phyloP scores from a whole-genome alignment of 495 filamentous ascomycete species.

The Penicillium lagena region DNA sequence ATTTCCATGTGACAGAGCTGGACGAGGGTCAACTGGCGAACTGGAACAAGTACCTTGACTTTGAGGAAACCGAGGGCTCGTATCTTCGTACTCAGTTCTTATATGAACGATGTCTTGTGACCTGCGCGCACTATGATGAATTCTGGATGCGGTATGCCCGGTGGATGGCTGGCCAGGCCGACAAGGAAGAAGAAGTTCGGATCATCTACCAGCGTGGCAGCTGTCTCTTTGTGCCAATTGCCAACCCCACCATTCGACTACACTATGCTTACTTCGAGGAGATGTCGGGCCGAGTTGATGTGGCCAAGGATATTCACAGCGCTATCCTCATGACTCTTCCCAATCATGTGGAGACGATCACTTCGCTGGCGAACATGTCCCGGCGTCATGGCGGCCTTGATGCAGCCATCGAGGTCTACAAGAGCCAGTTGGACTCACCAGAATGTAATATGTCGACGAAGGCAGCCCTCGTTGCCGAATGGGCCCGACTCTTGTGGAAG shows the following conservation, averaged over 20 bases:
- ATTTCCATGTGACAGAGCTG: conserved; percentile 93
- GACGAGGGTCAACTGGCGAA: conserved; percentile 82
- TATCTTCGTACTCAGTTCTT: conserved; percentile 71
- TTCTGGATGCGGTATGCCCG: conserved; percentile 97
- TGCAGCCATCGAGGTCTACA: conserved; percentile 80
- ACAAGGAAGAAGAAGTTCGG: conserved; percentile 85
- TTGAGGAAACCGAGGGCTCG: conserved; percentile 82
- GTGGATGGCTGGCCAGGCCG: conserved; percentile 83
- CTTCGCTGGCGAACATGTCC: conserved; percentile 81
- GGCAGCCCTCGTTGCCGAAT: conserved; percentile 80
- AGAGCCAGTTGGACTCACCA: conserved; percentile 67
- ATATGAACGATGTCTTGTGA: conserved; percentile 90
- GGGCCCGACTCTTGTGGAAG: conserved; percentile 87
- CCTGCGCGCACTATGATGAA: conserved; percentile 90
- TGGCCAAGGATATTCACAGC: conserved; percentile 77
- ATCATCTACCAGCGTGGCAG: conserved; percentile 88
- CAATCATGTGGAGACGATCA: conserved; percentile 79
- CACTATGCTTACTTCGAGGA: conserved; percentile 96
- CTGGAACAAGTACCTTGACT: conserved; percentile 96
- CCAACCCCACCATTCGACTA: conserved; percentile 68
- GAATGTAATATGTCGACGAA: conserved; percentile 73
- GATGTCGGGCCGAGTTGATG: conserved; percentile 63
- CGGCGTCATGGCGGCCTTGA: conserved; percentile 81
- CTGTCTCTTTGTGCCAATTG: conserved; percentile 79
- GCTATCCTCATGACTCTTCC: conserved; percentile 66